Conservation (phyloP, 495 filamentous ascomycete genomes). For the Hypoxylon lenormandii region DNA sequence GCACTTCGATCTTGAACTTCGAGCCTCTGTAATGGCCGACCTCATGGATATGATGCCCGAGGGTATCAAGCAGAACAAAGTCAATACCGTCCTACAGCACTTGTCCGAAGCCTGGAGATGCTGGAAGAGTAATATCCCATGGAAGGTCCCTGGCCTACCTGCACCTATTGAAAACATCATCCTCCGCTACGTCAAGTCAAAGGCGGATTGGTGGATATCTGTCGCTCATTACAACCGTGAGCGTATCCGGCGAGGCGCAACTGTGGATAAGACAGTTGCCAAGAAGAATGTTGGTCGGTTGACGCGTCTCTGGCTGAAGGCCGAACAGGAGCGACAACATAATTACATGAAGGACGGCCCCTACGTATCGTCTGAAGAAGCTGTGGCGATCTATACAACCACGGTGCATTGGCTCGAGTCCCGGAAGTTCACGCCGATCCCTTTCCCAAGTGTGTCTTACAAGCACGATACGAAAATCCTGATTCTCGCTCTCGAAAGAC, state of each 20-base stretch:
- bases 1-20: constrained; percentile 97
- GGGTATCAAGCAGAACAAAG: constrained; percentile 99
- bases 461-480: constrained; percentile 99
- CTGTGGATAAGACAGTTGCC: constrained; percentile 97
- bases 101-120: constrained; percentile 97
- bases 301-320: constrained; percentile 96
- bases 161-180: constrained; percentile 99
- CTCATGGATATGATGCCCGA: constrained; percentile 99
- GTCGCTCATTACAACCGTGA: constrained; percentile 99
- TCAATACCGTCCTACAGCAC: constrained; percentile 97
- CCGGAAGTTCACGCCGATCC: constrained; percentile 97
- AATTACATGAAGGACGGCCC: constrained; percentile 99
- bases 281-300: constrained; percentile 99
- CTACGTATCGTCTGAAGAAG: constrained; percentile 98
- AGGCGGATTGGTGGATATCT: constrained; percentile 99
- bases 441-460: constrained; percentile 98
- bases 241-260: constrained; percentile 93
- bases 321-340: constrained; percentile 97
- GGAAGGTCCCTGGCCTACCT: constrained; percentile 96
- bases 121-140: constrained; percentile 99
- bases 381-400: constrained; percentile 97
- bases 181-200: constrained; percentile 96
- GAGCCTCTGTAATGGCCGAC: constrained; percentile 98
- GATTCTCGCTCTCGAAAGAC: constrained; percentile 91
- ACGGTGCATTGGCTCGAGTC: constrained; percentile 99